Conservation (phyloP, 768 basidiomycete genomes). For the Suillus plorans region DNA sequence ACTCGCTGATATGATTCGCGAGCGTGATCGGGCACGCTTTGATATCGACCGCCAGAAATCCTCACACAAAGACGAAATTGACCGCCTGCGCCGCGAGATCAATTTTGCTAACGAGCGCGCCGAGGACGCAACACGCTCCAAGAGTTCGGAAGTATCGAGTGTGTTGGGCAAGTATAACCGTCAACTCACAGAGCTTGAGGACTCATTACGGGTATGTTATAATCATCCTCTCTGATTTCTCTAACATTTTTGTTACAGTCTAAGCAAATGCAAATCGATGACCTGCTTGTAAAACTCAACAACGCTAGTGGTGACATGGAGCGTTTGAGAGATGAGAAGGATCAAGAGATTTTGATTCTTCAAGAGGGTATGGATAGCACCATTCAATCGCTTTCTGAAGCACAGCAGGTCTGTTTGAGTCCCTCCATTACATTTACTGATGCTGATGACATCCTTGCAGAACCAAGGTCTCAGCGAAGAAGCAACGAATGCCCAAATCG, state of each 20-base stretch:
- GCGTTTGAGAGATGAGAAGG: conserved; percentile 88
- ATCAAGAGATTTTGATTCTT: conserved; percentile 92
- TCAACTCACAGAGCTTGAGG: conserved; percentile 94
- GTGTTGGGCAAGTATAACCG: conserved; percentile 94
- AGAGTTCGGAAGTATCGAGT: conserved; percentile 88
- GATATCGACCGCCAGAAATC: conserved; percentile 93
- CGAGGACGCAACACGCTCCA: conserved; percentile 87
- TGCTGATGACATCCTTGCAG: conserved; percentile 38
- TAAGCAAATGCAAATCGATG: conserved; percentile 97
- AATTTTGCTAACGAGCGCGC: conserved; percentile 97
- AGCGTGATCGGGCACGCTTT: conserved; percentile 93
- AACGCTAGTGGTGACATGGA: conserved; percentile 74
- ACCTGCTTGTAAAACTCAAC: conserved; percentile 80
- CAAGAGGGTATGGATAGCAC: conserved; percentile 96
- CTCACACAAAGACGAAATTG: conserved; percentile 92
- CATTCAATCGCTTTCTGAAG: conserved; percentile 81
- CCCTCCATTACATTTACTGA: neutral
- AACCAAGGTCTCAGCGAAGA: conserved; percentile 82
- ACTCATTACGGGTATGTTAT: conserved; percentile 76
- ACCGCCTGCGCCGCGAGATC: conserved; percentile 88
- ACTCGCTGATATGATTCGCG: conserved; percentile 97
- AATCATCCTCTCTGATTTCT: neutral
- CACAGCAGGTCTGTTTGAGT: conserved; percentile 66
- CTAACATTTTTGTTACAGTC: conserved; percentile 47
- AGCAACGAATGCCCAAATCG: conserved; percentile 95